phyloP scores from a whole-genome alignment of 2,329 filamentous ascomycete species.

The Penicillium sp. region DNA sequence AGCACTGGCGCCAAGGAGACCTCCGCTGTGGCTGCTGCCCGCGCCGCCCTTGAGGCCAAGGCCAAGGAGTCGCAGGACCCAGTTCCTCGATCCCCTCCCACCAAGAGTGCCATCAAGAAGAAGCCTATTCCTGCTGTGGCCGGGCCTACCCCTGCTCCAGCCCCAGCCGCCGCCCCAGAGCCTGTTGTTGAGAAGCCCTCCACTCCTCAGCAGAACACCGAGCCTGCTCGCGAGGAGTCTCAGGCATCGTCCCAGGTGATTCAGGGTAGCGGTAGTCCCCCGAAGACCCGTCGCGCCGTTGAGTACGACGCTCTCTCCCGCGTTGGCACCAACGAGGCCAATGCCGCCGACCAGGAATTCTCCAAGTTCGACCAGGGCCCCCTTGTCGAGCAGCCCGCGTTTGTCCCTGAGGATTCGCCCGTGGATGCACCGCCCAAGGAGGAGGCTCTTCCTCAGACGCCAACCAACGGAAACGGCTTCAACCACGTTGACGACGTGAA shows the following conservation, averaged over 20 bases:
- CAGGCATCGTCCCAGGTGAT: conserved; percentile 2
- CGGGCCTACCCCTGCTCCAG: conserved; percentile 4
- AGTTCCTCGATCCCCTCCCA: conserved; percentile 17
- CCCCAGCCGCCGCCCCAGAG: neutral
- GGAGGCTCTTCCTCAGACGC: conserved; percentile 18
- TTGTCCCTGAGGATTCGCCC: conserved; percentile 62
- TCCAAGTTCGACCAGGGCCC: conserved; percentile 85
- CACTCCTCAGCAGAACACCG: conserved; percentile 12
- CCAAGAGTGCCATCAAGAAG: conserved; percentile 36
- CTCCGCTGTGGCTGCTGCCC: conserved; percentile 46
- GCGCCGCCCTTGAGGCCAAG: conserved; percentile 45
- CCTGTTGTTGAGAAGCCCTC: conserved; percentile 11
- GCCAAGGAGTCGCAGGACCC: conserved; percentile 37
- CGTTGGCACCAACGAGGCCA: conserved; percentile 55
- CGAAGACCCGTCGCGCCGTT: conserved; percentile 52
- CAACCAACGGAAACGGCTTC: conserved; percentile 20
- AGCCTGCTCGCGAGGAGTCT: conserved; percentile 30
- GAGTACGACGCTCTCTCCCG: conserved; percentile 61
- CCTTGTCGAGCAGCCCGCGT: conserved; percentile 81
- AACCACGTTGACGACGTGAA: conserved; percentile 14
- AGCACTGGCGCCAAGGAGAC: conserved; percentile 32
- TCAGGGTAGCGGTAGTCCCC: conserved; percentile 32
- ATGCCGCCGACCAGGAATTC: conserved; percentile 54
- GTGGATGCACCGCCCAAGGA: conserved; percentile 20
- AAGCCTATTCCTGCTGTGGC: conserved; percentile 33